phyloP scores from a whole-genome alignment of 495 filamentous ascomycete species.

The Podospora bellae-mahoneyi region DNA sequence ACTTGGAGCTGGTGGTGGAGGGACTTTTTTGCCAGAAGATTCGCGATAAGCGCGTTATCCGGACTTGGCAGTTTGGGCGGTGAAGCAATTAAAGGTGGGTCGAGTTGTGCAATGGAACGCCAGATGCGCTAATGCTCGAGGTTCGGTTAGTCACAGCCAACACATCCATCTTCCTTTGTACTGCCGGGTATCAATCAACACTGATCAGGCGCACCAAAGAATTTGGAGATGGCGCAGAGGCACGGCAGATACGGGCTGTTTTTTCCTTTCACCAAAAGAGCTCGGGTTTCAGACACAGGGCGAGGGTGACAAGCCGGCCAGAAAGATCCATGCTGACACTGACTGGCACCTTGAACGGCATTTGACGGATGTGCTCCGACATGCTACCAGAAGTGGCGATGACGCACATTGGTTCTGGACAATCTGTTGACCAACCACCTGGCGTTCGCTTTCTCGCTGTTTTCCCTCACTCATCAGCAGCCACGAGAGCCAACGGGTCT shows the following conservation, averaged over 20 bases:
- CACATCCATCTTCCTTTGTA: background rate
- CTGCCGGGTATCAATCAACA: background rate
- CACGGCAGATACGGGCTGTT: background rate
- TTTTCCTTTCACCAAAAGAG: background rate
- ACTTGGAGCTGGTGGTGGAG: background rate
- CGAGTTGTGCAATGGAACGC: background rate
- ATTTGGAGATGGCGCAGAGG: background rate
- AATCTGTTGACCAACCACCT: background rate
- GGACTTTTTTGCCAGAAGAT: slow-evolving; percentile 5
- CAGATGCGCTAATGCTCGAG: background rate
- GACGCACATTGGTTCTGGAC: slow-evolving; percentile 9
- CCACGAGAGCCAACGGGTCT: background rate
- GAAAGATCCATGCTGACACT: too few relatives aligned
- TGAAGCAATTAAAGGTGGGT: background rate
- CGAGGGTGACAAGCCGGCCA: background rate
- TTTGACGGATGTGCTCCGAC: slow-evolving; percentile 1
- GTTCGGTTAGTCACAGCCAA: background rate
- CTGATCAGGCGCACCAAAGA: background rate
- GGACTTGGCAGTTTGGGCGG: background rate
- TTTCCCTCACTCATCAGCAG: background rate
- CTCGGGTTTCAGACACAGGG: background rate
- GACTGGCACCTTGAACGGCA: slow-evolving; percentile 1
- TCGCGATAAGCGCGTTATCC: slow-evolving; percentile 11
- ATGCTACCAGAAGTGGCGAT: slow-evolving; percentile 4
- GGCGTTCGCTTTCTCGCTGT: background rate